Evolutionary conservation across 768 basidiomycete genomes (phyloP), one percentile per base, ranked within the genome.

Genomic region (Rhizopogon rudus): DNA sequence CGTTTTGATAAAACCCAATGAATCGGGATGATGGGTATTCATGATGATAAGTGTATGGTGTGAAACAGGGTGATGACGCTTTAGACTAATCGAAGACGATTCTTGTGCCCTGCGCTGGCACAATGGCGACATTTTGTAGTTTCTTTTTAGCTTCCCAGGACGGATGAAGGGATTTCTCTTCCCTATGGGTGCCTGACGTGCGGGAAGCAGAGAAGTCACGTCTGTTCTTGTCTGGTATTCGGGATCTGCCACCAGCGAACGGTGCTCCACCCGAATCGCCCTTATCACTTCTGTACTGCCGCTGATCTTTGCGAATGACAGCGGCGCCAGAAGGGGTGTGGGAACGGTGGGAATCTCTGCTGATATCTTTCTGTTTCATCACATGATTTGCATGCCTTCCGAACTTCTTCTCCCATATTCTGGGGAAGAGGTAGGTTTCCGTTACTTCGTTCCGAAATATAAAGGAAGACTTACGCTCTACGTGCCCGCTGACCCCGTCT

Each of bases 401-500:
- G 63, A 84, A 98, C 70, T 94, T 98, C 74, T 93, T 95, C 73
- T 98, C 96, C 95, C 96, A 98, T 61, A 98, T 97, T 2, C 95
- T 98, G 63, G 41, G 50, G 40, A 44, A 39, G 10, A 49, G 52
- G 33, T 37, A 39, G 41, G n/a, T 43, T 42, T 46, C 28, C 55
- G 35, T 14, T 8, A 46, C 53, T 44, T 45, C 42, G 28, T 29
- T 56, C 50, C 53, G 40, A 43, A 48, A 37, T 20, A 12, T 12
- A 22, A 17, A 8, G 39, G 3, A 56, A 5, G 13, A 87, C 95
- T 81, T 69, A 97, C 97, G 90, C 91, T 73, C 88, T 78, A 57
- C 97, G 78, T n/a, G 96, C 96, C 48, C 94, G 74, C 69, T 99
- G 97, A 31, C 96, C 97, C 40, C 94, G 78, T 53, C 96, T 74